These are phyloP conservation scores for Pseudogymnoascus sp. DNA, from an alignment of 2,329 filamentous ascomycete species.

Conservation along the genomic window DNA sequence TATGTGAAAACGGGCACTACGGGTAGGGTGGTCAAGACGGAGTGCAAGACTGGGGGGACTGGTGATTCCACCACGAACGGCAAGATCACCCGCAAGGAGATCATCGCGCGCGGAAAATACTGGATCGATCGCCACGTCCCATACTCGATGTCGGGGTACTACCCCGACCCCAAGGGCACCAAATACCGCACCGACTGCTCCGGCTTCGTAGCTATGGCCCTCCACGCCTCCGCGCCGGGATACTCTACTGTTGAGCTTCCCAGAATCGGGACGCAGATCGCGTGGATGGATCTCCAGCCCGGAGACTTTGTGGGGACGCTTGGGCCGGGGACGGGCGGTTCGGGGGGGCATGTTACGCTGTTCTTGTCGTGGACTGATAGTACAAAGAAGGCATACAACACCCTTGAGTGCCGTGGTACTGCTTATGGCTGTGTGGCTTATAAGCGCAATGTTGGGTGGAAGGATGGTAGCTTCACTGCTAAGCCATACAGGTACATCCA, in stretches of 20 bases:
- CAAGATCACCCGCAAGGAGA: constrained; percentile 6
- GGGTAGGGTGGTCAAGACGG: not conserved
- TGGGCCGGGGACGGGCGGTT: not conserved
- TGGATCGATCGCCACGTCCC: not conserved
- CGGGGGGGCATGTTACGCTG: not conserved
- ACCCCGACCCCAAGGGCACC: not conserved
- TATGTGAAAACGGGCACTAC: constrained; percentile 12
- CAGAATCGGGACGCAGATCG: not conserved
- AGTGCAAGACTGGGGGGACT: not conserved
- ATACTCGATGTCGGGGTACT: not conserved
- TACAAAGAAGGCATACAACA: not conserved
- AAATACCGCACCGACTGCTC: constrained; percentile 4
- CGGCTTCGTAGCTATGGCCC: not conserved
- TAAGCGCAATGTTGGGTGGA: not conserved
- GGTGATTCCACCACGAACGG: not conserved
- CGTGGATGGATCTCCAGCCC: not conserved
- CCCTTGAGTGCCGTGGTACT: not conserved
- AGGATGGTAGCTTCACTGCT: not conserved
- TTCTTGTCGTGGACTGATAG: not conserved
- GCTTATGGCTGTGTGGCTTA: not conserved
- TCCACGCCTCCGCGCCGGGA: not conserved
- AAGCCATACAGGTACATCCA: constrained; percentile 1
- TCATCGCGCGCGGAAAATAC: not conserved
- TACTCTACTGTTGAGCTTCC: not conserved
- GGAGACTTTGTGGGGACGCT: constrained; percentile 5